Conservation (phyloP, 495 filamentous ascomycete genomes). For the Rostrohypoxylon terebratum region DNA sequence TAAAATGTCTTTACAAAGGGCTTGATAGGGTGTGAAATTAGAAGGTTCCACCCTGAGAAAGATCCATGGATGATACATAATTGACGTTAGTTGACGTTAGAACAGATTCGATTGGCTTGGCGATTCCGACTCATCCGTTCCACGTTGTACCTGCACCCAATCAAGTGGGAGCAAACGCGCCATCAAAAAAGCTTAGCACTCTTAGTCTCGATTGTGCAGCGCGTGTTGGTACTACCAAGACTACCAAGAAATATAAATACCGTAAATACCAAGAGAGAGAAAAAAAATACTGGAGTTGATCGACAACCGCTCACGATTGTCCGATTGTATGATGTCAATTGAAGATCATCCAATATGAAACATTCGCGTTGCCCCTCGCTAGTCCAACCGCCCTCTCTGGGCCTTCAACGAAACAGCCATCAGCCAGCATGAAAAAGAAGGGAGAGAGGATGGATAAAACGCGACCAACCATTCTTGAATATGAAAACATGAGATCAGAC, state of each 20-base stretch:
- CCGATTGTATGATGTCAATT: slow-evolving; percentile 1
- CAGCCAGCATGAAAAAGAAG: background rate
- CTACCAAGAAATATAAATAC: slow-evolving; percentile 18
- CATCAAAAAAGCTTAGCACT: slow-evolving; percentile 6
- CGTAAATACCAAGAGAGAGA: background rate
- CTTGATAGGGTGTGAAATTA: slow-evolving; percentile 13
- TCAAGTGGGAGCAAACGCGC: slow-evolving; percentile 20
- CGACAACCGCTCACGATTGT: background rate
- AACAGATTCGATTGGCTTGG: slow-evolving; percentile 37
- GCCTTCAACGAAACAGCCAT: background rate
- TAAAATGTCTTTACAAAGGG: background rate
- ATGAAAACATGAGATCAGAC: slow-evolving; percentile 8
- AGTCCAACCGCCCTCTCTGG: background rate
- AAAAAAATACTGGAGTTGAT: slow-evolving; percentile 29
- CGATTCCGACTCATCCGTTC: slow-evolving; percentile 38
- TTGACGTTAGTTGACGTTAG: slow-evolving; percentile 42
- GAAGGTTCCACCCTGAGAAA: background rate
- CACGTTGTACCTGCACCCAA: slow-evolving; percentile 19
- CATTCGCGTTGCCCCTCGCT: background rate
- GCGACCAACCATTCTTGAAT: slow-evolving; percentile 2
- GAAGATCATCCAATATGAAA: slow-evolving; percentile 13
- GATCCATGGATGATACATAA: slow-evolving; percentile 22
- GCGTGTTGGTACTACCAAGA: slow-evolving; percentile 4
- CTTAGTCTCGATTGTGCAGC: background rate
- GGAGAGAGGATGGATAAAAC: background rate